phyloP scores from a whole-genome alignment of 1,284 basidiomycete species.

The Tilletiopsis washingtonensis region DNA sequence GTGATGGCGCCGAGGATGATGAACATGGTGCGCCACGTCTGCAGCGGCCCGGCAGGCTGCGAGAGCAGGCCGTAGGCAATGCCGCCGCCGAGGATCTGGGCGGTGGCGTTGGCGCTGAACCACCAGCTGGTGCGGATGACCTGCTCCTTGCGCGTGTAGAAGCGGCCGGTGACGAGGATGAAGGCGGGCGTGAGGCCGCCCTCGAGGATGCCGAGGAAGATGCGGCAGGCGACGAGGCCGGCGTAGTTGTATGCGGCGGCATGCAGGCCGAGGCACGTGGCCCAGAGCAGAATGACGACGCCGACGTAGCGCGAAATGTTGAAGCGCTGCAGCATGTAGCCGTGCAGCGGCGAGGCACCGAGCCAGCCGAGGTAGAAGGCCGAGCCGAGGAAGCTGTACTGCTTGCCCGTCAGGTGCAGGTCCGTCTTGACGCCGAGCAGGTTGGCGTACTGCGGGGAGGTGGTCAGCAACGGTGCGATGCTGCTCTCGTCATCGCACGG shows the following conservation, averaged over 20 bases:
- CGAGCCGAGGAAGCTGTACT: slow-evolving; percentile 41
- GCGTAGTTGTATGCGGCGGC: slow-evolving; percentile 33
- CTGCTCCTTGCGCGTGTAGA: slow-evolving; percentile 31
- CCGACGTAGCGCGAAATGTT: slow-evolving; percentile 30
- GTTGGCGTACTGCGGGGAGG: slow-evolving; percentile 28
- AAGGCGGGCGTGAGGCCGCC: slow-evolving; percentile 28
- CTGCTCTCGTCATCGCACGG: too few relatives aligned
- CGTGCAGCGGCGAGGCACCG: slow-evolving; percentile 18
- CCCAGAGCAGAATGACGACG: slow-evolving; percentile 24
- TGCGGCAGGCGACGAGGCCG: slow-evolving; percentile 27
- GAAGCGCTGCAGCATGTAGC: slow-evolving; percentile 30
- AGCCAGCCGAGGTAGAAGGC: slow-evolving; percentile 40
- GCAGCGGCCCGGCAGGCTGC: slow-evolving; percentile 14
- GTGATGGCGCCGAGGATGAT: slow-evolving; percentile 35
- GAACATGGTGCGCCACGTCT: slow-evolving; percentile 38
- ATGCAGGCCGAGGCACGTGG: slow-evolving; percentile 22
- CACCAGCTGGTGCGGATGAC: slow-evolving; percentile 27
- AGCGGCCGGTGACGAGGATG: slow-evolving; percentile 31
- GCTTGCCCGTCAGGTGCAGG: slow-evolving; percentile 21
- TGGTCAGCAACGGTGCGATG: too few relatives aligned
- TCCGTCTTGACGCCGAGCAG: slow-evolving; percentile 38
- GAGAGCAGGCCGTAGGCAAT: slow-evolving; percentile 32
- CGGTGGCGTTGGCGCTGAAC: slow-evolving; percentile 36
- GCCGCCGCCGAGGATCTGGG: slow-evolving; percentile 34
- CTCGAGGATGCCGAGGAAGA: slow-evolving; percentile 44